A percentile compares a stretch with the other conserved stretches of the same genome.
Conservation (phyloP, 2,329 filamentous ascomycete species). For the Apiospora marii region DNA sequence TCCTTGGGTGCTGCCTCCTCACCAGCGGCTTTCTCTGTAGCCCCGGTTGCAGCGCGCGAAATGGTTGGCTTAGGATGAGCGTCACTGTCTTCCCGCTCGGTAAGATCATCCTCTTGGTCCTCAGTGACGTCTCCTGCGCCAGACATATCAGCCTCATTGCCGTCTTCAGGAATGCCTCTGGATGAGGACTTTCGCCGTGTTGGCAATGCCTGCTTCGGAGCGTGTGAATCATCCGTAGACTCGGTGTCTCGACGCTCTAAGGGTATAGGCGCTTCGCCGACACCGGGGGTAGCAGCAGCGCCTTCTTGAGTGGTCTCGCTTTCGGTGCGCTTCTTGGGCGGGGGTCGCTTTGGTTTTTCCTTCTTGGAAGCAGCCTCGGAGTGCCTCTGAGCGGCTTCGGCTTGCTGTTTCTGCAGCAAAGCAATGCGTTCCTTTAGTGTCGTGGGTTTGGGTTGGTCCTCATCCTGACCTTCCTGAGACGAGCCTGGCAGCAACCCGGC, state of each 20-base stretch:
- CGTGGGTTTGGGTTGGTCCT: constrained; percentile 88
- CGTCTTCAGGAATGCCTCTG: constrained; percentile 57
- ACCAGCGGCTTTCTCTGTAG: constrained; percentile 47
- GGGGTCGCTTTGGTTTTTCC: constrained; percentile 83
- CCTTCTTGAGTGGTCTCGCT: constrained; percentile 48
- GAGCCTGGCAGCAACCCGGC: constrained; percentile 64
- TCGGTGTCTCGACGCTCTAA: constrained; percentile 57
- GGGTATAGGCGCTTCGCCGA: constrained; percentile 32
- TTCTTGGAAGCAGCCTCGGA: constrained; percentile 81
- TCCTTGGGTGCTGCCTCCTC: constrained; percentile 45
- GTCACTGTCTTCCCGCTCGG: constrained; percentile 79
- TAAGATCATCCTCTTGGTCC: constrained; percentile 62
- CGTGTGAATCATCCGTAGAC: constrained; percentile 59
- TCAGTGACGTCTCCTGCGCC: constrained; percentile 71
- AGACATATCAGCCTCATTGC: constrained; percentile 71
- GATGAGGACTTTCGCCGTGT: constrained; percentile 64
- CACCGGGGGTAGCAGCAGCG: constrained; percentile 25
- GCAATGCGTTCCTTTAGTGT: constrained; percentile 96
- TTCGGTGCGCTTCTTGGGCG: constrained; percentile 72
- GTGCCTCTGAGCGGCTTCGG: constrained; percentile 85
- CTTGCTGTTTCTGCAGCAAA: constrained; percentile 89
- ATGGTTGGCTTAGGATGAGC: constrained; percentile 55
- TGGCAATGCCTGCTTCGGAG: constrained; percentile 49
- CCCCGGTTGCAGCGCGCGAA: constrained; percentile 50
- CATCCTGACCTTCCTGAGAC: constrained; percentile 59